These are phyloP conservation scores for Brettanomyces bruxellensis DNA, from an alignment of 805 yeast genomes.

Conservation along the genomic window DNA sequence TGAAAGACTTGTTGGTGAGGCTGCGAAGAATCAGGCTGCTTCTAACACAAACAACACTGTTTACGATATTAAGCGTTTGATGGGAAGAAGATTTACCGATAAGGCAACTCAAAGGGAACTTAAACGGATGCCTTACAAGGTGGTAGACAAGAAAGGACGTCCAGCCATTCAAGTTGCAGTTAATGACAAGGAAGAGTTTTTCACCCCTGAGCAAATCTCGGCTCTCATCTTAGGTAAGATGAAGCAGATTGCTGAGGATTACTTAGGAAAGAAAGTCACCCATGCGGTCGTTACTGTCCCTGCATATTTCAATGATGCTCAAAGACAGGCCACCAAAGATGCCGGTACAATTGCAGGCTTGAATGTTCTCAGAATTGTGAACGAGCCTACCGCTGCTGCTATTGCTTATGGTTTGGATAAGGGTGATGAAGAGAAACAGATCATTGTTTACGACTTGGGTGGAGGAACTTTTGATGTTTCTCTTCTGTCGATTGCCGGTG, in stretches of 20 bases:
- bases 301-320: slow-evolving; percentile 90
- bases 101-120: slow-evolving; percentile 70
- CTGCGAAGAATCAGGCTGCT: slow-evolving; percentile 98
- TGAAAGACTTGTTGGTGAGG: slow-evolving; percentile 94
- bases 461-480: slow-evolving; percentile 98
- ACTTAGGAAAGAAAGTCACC: slow-evolving; percentile 73
- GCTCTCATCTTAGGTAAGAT: slow-evolving; percentile 88
- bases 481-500: slow-evolving; percentile 76
- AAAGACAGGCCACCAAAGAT: slow-evolving; percentile 90
- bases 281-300: slow-evolving; percentile 92
- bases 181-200: slow-evolving; percentile 78
- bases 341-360: slow-evolving; percentile 90
- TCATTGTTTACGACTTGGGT: slow-evolving; percentile 89
- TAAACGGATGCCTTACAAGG: slow-evolving; percentile 85
- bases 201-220: slow-evolving; percentile 92
- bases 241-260: slow-evolving; percentile 89
- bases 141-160: slow-evolving; percentile 71
- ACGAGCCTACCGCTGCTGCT: slow-evolving; percentile 97
- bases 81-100: slow-evolving; percentile 76
- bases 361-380: slow-evolving; percentile 79
- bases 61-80: slow-evolving; percentile 92
- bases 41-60: slow-evolving; percentile 92
- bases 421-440: slow-evolving; percentile 75
- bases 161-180: slow-evolving; percentile 82
- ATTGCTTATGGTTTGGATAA: slow-evolving; percentile 92